Evolutionary conservation across 345 rosid species (phyloP), one percentile per base, ranked within the genome.

Genomic region (Melaleuca alternifolia): DNA sequence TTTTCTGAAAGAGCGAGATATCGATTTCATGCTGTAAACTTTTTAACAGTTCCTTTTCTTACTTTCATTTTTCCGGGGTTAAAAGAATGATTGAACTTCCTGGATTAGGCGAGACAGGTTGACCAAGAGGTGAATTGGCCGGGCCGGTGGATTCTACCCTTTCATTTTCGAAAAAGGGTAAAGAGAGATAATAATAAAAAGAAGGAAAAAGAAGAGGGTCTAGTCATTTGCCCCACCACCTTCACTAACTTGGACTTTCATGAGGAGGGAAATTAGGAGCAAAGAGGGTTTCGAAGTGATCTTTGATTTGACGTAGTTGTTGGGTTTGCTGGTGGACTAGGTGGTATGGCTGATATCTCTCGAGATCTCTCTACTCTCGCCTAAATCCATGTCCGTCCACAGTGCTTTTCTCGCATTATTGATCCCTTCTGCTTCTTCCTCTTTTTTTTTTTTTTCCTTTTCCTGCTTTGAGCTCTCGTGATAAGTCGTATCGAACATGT

Each of bases 281-380:
- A 59, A 59, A 24, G 18, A 7, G 81, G 14, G 37, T 37, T 54
- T 87, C 50, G 92, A 93, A 54, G 86, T 85, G 91, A 93, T 88
- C 16, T 88, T 87, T 88, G 93, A 93, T 92, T 90, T 89, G 93
- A 93, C 91, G 51, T 15, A 44, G 14, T 41, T 71, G 91, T 82
- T 88, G 89, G 84, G 57, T 61, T 37, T 89, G 89, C 62, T 83
- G 88, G 85, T 86, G 85, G 84, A 86, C 84, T 77, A 51, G 91
- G 87, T 83, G 88, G 85, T 57, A 56, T 37, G 81, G 81, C 37
- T 10, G 79, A 71, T 71, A 20, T 71, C 33, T 71, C 48, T 71
- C 79, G 48, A 71, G 79, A 71, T 71, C 79, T 71, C 61, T 9
- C 10, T 10, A 46, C 9, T 37, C 24, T 2, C 1, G 23, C 76